Conservation (phyloP, 257 asterid species). For the Plantago ovata region DNA sequence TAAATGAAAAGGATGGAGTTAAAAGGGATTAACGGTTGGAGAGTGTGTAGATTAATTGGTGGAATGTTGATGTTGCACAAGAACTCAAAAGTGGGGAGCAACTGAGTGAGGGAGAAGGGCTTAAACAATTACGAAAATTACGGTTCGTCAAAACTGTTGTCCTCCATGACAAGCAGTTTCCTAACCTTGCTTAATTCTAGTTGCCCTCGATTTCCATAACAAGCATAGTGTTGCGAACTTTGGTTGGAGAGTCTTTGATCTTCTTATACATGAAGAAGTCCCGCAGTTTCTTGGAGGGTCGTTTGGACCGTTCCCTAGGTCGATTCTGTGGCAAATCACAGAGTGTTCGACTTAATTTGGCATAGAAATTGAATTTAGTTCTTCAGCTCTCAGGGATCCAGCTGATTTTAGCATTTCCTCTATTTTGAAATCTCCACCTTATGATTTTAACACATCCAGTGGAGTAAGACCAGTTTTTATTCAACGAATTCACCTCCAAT, state of each 20-base stretch:
- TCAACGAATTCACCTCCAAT: conserved; percentile 37
- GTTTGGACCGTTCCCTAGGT: not conserved
- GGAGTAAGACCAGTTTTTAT: conserved; percentile 45
- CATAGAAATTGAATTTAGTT: not conserved
- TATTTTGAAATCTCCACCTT: conserved; percentile 43
- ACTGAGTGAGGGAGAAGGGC: too few species aligned
- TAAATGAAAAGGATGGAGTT: too few species aligned
- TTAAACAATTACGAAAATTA: too few species aligned
- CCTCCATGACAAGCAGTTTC: too few species aligned
- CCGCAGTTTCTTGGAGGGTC: conserved; percentile 1
- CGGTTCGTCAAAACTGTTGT: too few species aligned
- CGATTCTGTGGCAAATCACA: too few species aligned
- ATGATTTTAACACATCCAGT: conserved; percentile 29
- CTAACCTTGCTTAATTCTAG: too few species aligned
- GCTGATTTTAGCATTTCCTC: conserved; percentile 36
- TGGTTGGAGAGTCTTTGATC: conserved; percentile 30
- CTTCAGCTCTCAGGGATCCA: conserved; percentile 23
- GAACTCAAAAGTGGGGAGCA: too few species aligned
- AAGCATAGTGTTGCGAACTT: conserved; percentile 36
- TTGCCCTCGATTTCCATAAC: too few species aligned
- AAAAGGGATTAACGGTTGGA: too few species aligned
- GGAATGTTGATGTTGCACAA: too few species aligned
- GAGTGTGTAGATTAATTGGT: too few species aligned
- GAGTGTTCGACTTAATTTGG: conserved; percentile 19
- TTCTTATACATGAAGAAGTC: conserved; percentile 13